Conservation (phyloP, 139 green algal species). For the Chlamydomonas eustigma region DNA sequence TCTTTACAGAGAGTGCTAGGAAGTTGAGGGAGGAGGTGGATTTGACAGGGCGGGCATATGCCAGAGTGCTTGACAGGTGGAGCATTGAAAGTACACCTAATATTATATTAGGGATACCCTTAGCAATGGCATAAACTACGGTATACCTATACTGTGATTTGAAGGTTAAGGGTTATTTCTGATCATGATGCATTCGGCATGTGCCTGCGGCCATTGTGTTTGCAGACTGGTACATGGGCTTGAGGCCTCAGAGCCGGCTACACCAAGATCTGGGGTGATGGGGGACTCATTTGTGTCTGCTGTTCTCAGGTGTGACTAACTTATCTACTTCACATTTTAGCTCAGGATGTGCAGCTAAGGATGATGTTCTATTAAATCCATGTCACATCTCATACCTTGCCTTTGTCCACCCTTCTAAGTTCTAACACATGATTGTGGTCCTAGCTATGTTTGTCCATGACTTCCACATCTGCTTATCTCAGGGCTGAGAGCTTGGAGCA, state of each 20-base stretch:
- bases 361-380: too few species aligned
- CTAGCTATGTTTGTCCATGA: too few species aligned
- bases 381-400: too few species aligned
- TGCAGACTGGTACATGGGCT: background rate
- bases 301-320: background rate
- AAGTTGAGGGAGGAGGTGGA: background rate
- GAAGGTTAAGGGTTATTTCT: too few species aligned
- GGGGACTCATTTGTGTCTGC: background rate
- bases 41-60: background rate
- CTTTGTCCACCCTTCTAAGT: too few species aligned
- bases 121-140: too few species aligned
- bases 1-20: conserved; percentile 6
- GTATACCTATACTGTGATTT: too few species aligned
- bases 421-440: too few species aligned
- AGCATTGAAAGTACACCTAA: too few species aligned
- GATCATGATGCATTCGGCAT: background rate
- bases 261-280: background rate
- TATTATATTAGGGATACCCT: too few species aligned
- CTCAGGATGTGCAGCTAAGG: too few species aligned
- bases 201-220: background rate
- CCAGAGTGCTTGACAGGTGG: background rate
- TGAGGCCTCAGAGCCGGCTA: background rate
- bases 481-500: conserved; percentile 18
- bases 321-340: too few species aligned
- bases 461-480: background rate